Evolutionary conservation across 768 basidiomycete species (phyloP).

Genomic region (Fomitopsis pulvina): DNA sequence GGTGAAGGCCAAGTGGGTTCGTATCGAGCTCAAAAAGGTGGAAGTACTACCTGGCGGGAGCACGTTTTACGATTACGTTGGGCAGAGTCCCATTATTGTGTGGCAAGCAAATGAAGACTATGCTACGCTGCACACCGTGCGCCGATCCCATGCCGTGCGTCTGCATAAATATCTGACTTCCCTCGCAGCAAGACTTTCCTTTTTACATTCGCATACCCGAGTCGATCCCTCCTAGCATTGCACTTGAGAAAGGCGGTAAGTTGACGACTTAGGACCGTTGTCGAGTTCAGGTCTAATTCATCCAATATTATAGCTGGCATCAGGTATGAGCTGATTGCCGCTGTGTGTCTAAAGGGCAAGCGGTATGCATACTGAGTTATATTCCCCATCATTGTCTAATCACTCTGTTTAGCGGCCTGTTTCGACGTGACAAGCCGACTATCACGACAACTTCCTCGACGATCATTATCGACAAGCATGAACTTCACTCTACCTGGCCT

Average conservation of each 20-base stretch:
- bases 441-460: constrained; percentile 60
- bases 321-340: constrained; percentile 85
- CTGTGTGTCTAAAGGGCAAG: constrained; percentile 81
- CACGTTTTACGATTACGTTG: constrained; percentile 74
- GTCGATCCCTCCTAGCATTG: constrained; percentile 81
- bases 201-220: constrained; percentile 92
- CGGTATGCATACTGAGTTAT: constrained; percentile 39
- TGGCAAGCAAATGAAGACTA: constrained; percentile 82
- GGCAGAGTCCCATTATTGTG: constrained; percentile 73
- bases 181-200: constrained; percentile 70
- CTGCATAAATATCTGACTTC: constrained; percentile 1
- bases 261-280: neutral
- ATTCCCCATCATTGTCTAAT: neutral
- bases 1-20: constrained; percentile 88
- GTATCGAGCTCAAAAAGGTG: constrained; percentile 86
- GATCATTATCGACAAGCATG: constrained; percentile 89
- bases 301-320: constrained; percentile 53
- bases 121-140: constrained; percentile 58
- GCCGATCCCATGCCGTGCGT: constrained; percentile 6
- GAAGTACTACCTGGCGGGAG: constrained; percentile 76
- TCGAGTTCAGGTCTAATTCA: neutral
- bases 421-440: constrained; percentile 72
- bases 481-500: constrained; percentile 91
- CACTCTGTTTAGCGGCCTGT: constrained; percentile 52
- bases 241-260: constrained; percentile 70